phyloP scores from a whole-genome alignment of 257 asterid genomes.

The Phtheirospermum japonicum region DNA sequence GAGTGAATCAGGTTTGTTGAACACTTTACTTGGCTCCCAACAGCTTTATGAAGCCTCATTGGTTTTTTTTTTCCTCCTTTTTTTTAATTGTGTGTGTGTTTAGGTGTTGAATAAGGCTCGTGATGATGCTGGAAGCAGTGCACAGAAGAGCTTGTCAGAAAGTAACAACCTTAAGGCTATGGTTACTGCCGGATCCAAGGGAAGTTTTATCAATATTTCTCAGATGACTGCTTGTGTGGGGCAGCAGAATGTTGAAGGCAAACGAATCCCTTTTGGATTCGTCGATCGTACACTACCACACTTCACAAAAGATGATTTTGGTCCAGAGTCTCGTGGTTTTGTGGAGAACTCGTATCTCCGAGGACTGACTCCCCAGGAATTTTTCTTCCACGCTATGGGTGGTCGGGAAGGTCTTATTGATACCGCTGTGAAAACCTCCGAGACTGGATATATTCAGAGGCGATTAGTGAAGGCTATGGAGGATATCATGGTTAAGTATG shows the following conservation, averaged over 20 bases:
- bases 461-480: constrained; percentile 99
- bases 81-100: constrained; percentile 18
- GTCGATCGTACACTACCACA: constrained; percentile 90
- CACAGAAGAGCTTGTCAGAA: constrained; percentile 94
- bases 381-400: constrained; percentile 99
- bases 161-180: constrained; percentile 97
- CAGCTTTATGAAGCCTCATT: constrained; percentile 15
- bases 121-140: constrained; percentile 99
- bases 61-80: neutral
- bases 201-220: constrained; percentile 97
- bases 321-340: constrained; percentile 99
- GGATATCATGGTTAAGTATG: constrained; percentile 99
- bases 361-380: constrained; percentile 96
- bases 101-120: constrained; percentile 99
- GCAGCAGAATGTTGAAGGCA: constrained; percentile 99
- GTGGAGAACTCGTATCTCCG: constrained; percentile 97
- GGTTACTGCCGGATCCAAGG: constrained; percentile 99
- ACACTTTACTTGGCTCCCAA: constrained; percentile 15
- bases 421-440: constrained; percentile 98
- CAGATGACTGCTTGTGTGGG: constrained; percentile 99
- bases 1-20: constrained; percentile 81
- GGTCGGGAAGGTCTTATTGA: constrained; percentile 99
- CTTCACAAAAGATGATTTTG: constrained; percentile 86
- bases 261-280: constrained; percentile 97
- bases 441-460: constrained; percentile 97